Evolutionary conservation across 2,329 filamentous ascomycete species (phyloP), one percentile per base, ranked within the genome.

Genomic region (Xylaria arbuscula): DNA sequence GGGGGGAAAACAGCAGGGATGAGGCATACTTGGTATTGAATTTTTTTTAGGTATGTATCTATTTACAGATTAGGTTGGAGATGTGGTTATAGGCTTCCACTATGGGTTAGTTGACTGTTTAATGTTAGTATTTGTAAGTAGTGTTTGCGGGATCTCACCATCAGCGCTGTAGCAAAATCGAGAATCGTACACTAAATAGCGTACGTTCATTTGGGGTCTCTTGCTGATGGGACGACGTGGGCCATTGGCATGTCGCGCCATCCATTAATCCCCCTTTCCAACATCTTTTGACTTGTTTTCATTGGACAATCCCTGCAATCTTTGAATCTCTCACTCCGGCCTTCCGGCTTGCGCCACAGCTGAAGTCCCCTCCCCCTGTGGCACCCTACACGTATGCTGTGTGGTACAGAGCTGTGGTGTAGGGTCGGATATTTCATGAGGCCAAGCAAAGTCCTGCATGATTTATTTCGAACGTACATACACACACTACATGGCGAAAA

Each of bases 261-360:
- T 62, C 56, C 34, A 56, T 55, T 42, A 42, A 63, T 69, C 34
- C 63, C 63, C 45, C 50, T 57, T 69, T 63, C 63, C 63, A 66
- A 69, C 63, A 48, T 69, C 66, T 66, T 19, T 66, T 66, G 15
- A 36, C 17, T 47, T 48, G 34, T 47, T 36, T 24, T 45, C 11
- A 40, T 61, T 42, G 3, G 51, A 51, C 11, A n/a, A 62, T 65
- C 57, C 62, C 51, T 65, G 66, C 42, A 47, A 36, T 24, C 57
- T n/a, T 65, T 19, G 22, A 62, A 66, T 53, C 19, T 66, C 38
- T 36, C 50, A 48, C 34, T 66, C 67, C 67, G 67, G 67, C 67
- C 63, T 66, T 69, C 67, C 67, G 67, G 67, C 50, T 66, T 53
- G 55, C 40, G 38, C 59, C 40, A 61, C 34, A 40, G 42, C 63